A percentile compares a stretch with the other conserved stretches of the same genome.
Evolutionary conservation across 495 filamentous ascomycete species (phyloP).

Genomic region (Durotheca rogersii): DNA sequence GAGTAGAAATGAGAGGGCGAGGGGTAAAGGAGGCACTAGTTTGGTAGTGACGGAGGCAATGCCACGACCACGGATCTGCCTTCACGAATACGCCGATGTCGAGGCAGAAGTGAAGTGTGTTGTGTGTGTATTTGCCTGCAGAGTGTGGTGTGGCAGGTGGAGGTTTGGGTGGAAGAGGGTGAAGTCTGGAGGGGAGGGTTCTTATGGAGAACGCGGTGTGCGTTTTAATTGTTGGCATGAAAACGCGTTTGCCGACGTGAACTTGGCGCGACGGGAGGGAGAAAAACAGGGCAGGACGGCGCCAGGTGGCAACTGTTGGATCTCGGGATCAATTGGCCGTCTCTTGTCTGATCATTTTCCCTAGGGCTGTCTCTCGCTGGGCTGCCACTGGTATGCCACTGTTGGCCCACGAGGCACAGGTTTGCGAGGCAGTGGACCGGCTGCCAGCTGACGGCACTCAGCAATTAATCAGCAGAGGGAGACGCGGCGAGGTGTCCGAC

Average conservation of each 20-base stretch:
- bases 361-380: too few relatives aligned
- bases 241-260: slow-evolving; percentile 13
- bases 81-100: slow-evolving; percentile 19
- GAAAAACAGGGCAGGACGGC: too few relatives aligned
- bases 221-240: slow-evolving; percentile 3
- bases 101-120: slow-evolving; percentile 8
- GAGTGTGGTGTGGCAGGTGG: slow-evolving; percentile 20
- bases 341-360: too few relatives aligned
- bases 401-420: too few relatives aligned
- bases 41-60: slow-evolving; percentile 5
- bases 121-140: slow-evolving; percentile 12
- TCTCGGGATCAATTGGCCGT: slow-evolving; percentile 30
- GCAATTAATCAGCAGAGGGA: slow-evolving; percentile 29
- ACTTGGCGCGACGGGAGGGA: slow-evolving; percentile 30
- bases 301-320: too few relatives aligned
- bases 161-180: slow-evolving; percentile 28
- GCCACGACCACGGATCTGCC: slow-evolving; percentile 12
- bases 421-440: slow-evolving; percentile 5
- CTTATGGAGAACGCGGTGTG: slow-evolving; percentile 34
- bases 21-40: background rate
- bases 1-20: background rate
- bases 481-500: too few relatives aligned
- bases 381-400: too few relatives aligned
- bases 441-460: slow-evolving; percentile 17
- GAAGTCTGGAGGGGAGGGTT: slow-evolving; percentile 23